Evolutionary conservation across 345 rosid genomes (phyloP).

Genomic region (Populus davidiana): DNA sequence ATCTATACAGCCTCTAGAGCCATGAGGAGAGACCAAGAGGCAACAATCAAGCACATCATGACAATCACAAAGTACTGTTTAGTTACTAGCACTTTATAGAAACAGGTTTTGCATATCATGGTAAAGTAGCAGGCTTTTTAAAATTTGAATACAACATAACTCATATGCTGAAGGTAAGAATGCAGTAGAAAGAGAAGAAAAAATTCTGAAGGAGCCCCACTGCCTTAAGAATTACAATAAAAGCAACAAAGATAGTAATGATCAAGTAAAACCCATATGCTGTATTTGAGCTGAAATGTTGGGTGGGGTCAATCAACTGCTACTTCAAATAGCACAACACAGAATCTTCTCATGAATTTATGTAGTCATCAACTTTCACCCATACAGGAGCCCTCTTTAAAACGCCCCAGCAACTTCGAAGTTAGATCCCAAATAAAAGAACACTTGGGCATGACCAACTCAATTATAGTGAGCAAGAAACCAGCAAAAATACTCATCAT

Average conservation of each 20-base stretch:
- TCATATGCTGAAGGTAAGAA: background rate
- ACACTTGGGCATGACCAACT: background rate
- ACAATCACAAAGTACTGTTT: background rate
- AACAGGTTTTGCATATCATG: background rate
- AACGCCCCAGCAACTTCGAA: background rate
- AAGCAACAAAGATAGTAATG: background rate
- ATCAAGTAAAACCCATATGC: background rate
- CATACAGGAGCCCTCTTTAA: conserved; percentile 7
- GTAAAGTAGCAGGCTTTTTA: background rate
- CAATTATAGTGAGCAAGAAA: conserved; percentile 6
- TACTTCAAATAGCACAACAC: background rate
- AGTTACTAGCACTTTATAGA: background rate
- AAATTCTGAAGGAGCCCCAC: background rate
- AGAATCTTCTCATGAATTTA: background rate
- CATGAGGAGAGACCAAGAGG: background rate
- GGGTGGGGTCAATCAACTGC: background rate
- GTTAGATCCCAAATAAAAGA: conserved; percentile 9
- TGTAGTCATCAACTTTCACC: background rate
- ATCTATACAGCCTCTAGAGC: background rate
- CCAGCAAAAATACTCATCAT: background rate
- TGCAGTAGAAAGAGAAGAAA: background rate
- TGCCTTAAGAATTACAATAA: background rate
- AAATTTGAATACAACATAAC: background rate
- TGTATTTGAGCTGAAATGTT: background rate
- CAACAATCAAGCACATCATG: background rate